A percentile compares a stretch with the other conserved stretches of the same genome.
phyloP scores from a whole-genome alignment of 164 flowering plant genomes.

The Nelumbo lutea region DNA sequence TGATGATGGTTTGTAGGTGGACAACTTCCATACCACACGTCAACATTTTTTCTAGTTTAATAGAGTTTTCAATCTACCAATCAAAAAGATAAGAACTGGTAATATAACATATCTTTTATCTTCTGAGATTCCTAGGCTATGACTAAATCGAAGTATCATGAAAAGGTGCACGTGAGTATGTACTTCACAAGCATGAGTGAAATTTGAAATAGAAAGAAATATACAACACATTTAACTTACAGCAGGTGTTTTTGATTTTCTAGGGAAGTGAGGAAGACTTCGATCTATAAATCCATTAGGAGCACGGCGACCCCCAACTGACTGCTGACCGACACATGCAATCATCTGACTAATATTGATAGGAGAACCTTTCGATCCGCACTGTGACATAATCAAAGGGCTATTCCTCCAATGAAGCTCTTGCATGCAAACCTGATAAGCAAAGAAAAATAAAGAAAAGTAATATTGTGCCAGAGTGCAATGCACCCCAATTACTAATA shows the following conservation, averaged over 20 bases:
- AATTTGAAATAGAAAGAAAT: not conserved
- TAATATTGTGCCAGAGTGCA: not conserved
- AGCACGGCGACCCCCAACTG: conserved; percentile 91
- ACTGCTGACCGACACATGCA: conserved; percentile 98
- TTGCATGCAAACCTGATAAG: conserved; percentile 61
- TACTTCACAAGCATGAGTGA: not conserved
- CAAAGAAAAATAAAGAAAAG: not conserved
- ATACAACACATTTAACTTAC: conserved; percentile 38
- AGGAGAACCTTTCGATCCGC: conserved; percentile 98
- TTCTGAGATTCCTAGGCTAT: not conserved
- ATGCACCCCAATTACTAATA: not conserved
- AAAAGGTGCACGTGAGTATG: not conserved
- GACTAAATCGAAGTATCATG: not conserved
- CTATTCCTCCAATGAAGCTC: conserved; percentile 88
- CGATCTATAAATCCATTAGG: conserved; percentile 92
- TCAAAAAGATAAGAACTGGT: no score
- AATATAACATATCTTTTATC: no score
- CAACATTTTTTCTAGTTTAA: no score
- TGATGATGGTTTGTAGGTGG: not conserved
- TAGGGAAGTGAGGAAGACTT: conserved; percentile 89
- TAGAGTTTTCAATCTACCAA: no score
- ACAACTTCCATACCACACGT: not conserved
- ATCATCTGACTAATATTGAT: conserved; percentile 95
- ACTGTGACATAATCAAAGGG: conserved; percentile 93
- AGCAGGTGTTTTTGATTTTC: conserved; percentile 66